Conservation (phyloP, 1,284 basidiomycete genomes). For the Irpex sp. region DNA sequence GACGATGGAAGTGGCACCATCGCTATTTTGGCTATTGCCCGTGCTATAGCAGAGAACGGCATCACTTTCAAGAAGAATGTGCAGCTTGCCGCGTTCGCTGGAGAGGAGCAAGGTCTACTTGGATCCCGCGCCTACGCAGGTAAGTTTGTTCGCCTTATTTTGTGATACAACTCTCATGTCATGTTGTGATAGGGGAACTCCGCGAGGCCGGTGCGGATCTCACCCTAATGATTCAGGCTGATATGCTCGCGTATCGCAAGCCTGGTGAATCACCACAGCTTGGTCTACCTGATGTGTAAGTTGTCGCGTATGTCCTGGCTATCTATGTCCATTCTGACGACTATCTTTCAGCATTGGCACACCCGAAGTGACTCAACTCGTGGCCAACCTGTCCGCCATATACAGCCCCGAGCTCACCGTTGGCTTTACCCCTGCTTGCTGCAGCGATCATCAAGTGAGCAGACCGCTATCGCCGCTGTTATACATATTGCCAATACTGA, state of each 20-base stretch:
- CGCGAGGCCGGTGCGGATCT: constrained; percentile 58
- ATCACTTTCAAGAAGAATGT: constrained; percentile 67
- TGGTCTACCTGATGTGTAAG: constrained; percentile 64
- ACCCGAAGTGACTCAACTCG: constrained; percentile 68
- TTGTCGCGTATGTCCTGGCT: constrained; percentile 1
- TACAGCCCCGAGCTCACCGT: constrained; percentile 83
- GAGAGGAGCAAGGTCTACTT: constrained; percentile 68
- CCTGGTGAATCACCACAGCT: constrained; percentile 76
- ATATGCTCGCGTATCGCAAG: constrained; percentile 82
- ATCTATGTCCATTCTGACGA: background rate
- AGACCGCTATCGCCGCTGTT: background rate
- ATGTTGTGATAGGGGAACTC: constrained; percentile 43
- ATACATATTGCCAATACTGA: background rate
- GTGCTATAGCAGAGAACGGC: constrained; percentile 57
- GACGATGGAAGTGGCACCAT: constrained; percentile 82
- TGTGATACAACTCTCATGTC: background rate
- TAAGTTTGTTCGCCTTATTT: constrained; percentile 30
- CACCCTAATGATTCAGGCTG: constrained; percentile 81
- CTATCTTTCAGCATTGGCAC: constrained; percentile 62
- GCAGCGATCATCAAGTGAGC: constrained; percentile 78
- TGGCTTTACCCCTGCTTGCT: constrained; percentile 76
- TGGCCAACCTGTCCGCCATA: constrained; percentile 67
- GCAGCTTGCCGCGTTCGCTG: constrained; percentile 66
- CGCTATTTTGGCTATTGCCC: constrained; percentile 74
- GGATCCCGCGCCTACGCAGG: constrained; percentile 67